These are phyloP conservation scores for Chrysoporthe puriensis DNA, from an alignment of 2,329 filamentous ascomycete species.

Conservation along the genomic window DNA sequence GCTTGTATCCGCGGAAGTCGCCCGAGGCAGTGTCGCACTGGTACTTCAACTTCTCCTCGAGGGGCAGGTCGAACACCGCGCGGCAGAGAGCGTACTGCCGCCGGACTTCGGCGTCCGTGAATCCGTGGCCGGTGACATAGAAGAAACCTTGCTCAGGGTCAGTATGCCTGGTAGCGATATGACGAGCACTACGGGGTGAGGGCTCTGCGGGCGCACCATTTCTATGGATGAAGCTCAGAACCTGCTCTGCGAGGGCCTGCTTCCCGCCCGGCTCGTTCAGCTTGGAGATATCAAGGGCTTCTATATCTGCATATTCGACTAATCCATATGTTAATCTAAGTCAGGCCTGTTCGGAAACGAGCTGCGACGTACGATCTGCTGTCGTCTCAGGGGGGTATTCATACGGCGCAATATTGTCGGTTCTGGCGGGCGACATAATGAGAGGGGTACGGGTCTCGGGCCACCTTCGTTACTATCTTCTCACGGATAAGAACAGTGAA, in stretches of 20 bases:
- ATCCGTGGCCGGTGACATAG: constrained; percentile 33
- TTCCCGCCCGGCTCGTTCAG: constrained; percentile 31
- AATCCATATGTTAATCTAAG: neutral
- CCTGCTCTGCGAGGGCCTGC: constrained; percentile 31
- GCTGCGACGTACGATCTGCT: constrained; percentile 28
- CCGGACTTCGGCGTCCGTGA: constrained; percentile 22
- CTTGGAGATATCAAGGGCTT: constrained; percentile 34
- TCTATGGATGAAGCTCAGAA: constrained; percentile 34
- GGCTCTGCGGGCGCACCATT: constrained; percentile 25
- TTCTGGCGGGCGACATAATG: constrained; percentile 21
- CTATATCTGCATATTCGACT: constrained; percentile 34
- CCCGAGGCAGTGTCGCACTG: constrained; percentile 36
- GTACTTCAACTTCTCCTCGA: constrained; percentile 30
- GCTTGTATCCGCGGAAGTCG: constrained; percentile 36
- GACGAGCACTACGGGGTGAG: constrained; percentile 5
- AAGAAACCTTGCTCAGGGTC: constrained; percentile 32
- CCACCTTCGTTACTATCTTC: too few species aligned
- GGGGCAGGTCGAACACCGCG: constrained; percentile 24
- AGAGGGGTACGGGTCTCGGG: neutral
- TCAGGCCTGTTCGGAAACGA: neutral
- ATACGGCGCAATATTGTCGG: constrained; percentile 22
- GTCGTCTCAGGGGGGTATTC: constrained; percentile 32
- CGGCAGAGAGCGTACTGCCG: constrained; percentile 24
- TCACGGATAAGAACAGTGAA: neutral
- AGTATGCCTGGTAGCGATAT: neutral